These are phyloP conservation scores for Lycium barbarum DNA, from an alignment of 257 asterid genomes.

Conservation along the genomic window DNA sequence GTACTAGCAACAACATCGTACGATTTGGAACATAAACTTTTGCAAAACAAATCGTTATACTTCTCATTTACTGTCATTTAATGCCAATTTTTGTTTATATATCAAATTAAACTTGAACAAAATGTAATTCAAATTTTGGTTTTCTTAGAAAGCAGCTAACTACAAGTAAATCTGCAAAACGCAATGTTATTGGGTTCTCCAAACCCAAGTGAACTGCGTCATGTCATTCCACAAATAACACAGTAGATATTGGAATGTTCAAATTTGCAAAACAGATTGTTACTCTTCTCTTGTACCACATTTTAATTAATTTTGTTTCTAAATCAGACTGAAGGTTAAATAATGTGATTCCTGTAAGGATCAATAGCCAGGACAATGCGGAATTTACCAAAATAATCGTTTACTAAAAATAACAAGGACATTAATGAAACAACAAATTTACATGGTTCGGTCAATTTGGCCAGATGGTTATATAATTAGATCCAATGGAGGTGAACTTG, in stretches of 20 bases:
- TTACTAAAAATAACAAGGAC: neutral
- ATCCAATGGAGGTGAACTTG: too few species aligned
- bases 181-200: neutral
- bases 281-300: constrained; percentile 12
- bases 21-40: neutral
- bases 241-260: neutral
- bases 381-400: neutral
- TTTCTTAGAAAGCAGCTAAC: neutral
- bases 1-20: neutral
- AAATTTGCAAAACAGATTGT: neutral
- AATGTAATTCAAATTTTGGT: neutral
- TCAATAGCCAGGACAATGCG: neutral
- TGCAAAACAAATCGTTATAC: neutral
- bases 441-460: neutral
- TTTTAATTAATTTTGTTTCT: neutral
- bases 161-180: neutral
- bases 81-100: neutral
- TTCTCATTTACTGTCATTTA: neutral
- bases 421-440: neutral
- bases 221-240: neutral
- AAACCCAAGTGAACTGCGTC: neutral
- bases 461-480: too few species aligned
- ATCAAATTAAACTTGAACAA: neutral
- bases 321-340: neutral
- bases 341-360: neutral